phyloP scores from a whole-genome alignment of 805 yeast species.

The Candida mattraensis region DNA sequence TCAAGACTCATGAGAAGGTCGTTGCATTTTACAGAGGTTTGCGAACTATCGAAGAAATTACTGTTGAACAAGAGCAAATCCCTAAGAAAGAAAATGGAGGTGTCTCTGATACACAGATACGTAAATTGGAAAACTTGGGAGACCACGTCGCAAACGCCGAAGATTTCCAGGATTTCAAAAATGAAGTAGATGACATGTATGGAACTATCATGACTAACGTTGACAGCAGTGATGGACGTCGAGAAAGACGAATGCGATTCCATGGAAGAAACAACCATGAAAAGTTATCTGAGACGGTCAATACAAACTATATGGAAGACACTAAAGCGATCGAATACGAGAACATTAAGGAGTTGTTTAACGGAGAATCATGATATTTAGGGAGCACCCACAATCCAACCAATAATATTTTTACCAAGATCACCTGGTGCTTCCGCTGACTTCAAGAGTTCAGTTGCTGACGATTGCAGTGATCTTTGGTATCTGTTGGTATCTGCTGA shows the following conservation, averaged over 20 bases:
- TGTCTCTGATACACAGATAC: slow-evolving; percentile 9
- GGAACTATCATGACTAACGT: too few relatives aligned
- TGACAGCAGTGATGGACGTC: too few relatives aligned
- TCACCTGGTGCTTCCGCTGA: slow-evolving; percentile 23
- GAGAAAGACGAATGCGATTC: too few relatives aligned
- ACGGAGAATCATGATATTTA: slow-evolving; percentile 6
- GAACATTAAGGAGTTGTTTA: too few relatives aligned
- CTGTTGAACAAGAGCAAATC: not conserved
- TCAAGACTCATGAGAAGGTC: slow-evolving; percentile 72
- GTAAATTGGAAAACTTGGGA: slow-evolving; percentile 12
- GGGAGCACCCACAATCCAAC: slow-evolving; percentile 37
- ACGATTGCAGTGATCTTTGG: slow-evolving; percentile 29
- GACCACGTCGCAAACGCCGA: slow-evolving; percentile 14
- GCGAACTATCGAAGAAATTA: slow-evolving; percentile 35
- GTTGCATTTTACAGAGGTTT: slow-evolving; percentile 62
- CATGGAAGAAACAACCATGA: too few relatives aligned
- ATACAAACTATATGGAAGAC: too few relatives aligned
- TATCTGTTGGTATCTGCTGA: slow-evolving; percentile 14
- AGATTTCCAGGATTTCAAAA: slow-evolving; percentile 10
- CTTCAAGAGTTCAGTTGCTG: slow-evolving; percentile 26
- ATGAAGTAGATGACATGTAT: slow-evolving; percentile 1
- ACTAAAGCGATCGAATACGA: too few relatives aligned
- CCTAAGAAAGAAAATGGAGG: not conserved
- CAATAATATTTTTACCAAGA: slow-evolving; percentile 35
- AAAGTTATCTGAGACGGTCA: too few relatives aligned